Evolutionary conservation across 768 basidiomycete species (phyloP), one percentile per base, ranked within the genome.

Genomic region (Lenzites betulinus): DNA sequence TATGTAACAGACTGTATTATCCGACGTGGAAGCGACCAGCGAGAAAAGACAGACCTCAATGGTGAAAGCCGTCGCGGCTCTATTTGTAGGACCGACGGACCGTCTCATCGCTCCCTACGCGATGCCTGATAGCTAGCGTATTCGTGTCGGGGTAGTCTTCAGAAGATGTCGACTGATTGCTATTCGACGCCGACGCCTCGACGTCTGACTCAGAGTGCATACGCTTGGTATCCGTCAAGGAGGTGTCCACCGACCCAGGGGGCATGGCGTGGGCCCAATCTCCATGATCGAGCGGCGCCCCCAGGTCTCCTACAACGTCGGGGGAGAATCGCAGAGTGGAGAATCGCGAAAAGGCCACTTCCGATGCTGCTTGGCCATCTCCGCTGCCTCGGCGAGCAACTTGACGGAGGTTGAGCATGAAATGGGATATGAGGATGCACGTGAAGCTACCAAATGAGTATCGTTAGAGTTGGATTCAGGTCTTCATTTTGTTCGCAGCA

Each of bases 381-480:
- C 33, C 51, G 41, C 33, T 41, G 2, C 20, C 22, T 36, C 36
- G 51, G 4, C 42, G 36, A 9, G 58, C 58, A 12, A 53, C 48
- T 44, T 54, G 18, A 15, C 58, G 62, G 12, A 64, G 49, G 26
- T 59, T 58, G 30, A 64, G 58, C 62, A 64, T 64, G 48, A 64
- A 59, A 13, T 58, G 62, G 13, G 62, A 64, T 23, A 64, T 54
- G 1, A 64, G 52, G 33, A 64, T 56, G 48, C 51, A 58, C 3
- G 62, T 52, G 47, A 64, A 49, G 9, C 62, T 64, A 30, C 5
- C 33, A 28, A 1, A 35, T 42, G 4, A 35, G 9, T 11, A 42
- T 20, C 1, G 16, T 50, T 15, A 18, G 25, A 49, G 2, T 3
- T 33, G 11, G 11, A 5, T 4, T 5, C 30, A 33, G 30, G 4